A percentile compares a stretch with the other conserved stretches of the same genome.
Evolutionary conservation across 805 yeast species (phyloP).

Genomic region (Starmera pachycereana): DNA sequence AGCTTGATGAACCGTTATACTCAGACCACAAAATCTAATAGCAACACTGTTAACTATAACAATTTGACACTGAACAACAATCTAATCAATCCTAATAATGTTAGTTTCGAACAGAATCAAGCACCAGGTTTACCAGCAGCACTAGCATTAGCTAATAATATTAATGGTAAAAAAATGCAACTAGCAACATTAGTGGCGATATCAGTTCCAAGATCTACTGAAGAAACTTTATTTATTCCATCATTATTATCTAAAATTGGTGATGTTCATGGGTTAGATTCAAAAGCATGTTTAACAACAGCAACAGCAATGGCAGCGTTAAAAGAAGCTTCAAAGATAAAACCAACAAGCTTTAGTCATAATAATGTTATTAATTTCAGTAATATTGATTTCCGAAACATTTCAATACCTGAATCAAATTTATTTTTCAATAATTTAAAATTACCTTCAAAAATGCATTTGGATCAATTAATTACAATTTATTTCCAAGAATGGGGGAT

Average conservation of each 20-base stretch:
- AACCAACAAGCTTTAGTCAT: constrained; percentile 9
- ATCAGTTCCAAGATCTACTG: constrained; percentile 68
- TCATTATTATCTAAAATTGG: constrained; percentile 60
- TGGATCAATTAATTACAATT: constrained; percentile 58
- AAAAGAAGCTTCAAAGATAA: constrained; percentile 35
- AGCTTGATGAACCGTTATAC: background rate
- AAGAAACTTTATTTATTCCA: constrained; percentile 68
- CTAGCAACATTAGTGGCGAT: constrained; percentile 54
- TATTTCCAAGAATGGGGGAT: constrained; percentile 76
- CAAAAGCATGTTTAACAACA: constrained; percentile 59
- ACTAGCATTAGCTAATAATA: constrained; percentile 47
- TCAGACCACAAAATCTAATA: background rate
- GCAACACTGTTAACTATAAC: background rate
- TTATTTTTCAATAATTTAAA: constrained; percentile 33
- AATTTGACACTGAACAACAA: background rate
- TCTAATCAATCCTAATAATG: constrained; percentile 17
- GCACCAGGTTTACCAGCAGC: constrained; percentile 74
- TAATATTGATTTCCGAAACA: constrained; percentile 27
- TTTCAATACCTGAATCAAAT: constrained; percentile 31
- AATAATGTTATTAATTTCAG: constrained; percentile 21
- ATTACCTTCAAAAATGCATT: constrained; percentile 42
- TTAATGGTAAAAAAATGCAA: constrained; percentile 32
- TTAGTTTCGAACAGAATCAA: constrained; percentile 51
- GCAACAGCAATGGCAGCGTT: constrained; percentile 63
- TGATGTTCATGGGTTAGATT: constrained; percentile 59